These are phyloP conservation scores for Cyclocybe aegerita DNA, from an alignment of 768 basidiomycete species.

Conservation along the genomic window DNA sequence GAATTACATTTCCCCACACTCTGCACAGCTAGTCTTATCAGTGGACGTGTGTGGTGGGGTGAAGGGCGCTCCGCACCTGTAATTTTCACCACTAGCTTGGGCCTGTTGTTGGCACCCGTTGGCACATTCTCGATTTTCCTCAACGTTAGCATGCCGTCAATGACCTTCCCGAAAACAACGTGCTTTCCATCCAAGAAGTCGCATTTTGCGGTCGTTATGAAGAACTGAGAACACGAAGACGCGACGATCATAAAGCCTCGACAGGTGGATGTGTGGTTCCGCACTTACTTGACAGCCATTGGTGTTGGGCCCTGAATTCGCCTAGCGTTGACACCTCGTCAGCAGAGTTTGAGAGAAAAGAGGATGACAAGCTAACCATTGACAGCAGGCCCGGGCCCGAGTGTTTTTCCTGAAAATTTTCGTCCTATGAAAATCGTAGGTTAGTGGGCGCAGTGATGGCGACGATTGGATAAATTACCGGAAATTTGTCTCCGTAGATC, in stretches of 20 bases:
- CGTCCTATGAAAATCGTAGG: constrained; percentile 55
- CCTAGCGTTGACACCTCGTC: constrained; percentile 42
- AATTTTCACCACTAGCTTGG: constrained; percentile 87
- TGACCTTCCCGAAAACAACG: constrained; percentile 88
- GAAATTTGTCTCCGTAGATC: constrained; percentile 95
- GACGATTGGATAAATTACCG: constrained; percentile 44
- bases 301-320: constrained; percentile 92
- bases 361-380: constrained; percentile 58
- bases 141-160: constrained; percentile 93
- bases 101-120: constrained; percentile 86
- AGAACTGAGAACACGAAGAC: constrained; percentile 63
- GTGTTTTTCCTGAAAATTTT: constrained; percentile 94
- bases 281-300: constrained; percentile 82
- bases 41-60: background rate
- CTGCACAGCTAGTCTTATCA: constrained; percentile 23
- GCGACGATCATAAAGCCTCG: background rate
- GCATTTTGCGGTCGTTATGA: constrained; percentile 93
- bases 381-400: constrained; percentile 82
- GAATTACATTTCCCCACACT: constrained; percentile 60
- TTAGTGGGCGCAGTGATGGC: background rate
- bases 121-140: constrained; percentile 96
- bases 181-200: constrained; percentile 96
- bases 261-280: background rate
- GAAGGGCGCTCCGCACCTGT: constrained; percentile 53
- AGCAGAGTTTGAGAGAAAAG: constrained; percentile 1